Evolutionary conservation across 225 moss, liverwort and hornwort genomes (phyloP).

Genomic region (Marchantia paleacea): DNA sequence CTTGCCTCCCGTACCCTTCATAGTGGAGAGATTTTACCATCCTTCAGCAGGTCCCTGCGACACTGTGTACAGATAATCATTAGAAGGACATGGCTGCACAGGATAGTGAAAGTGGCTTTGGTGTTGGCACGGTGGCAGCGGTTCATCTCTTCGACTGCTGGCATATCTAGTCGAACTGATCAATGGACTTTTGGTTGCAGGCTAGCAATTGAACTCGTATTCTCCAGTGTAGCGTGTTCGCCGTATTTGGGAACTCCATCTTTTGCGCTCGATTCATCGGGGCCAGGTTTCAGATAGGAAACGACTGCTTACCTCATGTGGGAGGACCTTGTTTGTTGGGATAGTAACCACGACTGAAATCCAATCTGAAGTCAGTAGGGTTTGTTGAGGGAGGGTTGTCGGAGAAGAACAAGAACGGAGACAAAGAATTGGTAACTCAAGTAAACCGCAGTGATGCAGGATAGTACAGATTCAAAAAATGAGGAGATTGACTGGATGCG

Average conservation of each 20-base stretch:
- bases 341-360: not conserved
- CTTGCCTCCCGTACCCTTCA: too few species aligned
- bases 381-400: not conserved
- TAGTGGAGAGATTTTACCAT: too few species aligned
- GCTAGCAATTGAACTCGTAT: not conserved
- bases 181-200: not conserved
- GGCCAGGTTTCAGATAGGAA: not conserved
- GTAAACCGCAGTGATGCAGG: slow-evolving; percentile 13
- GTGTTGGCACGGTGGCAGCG: too few species aligned
- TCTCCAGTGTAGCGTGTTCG: not conserved
- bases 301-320: not conserved
- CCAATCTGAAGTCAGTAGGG: not conserved
- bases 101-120: too few species aligned
- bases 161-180: too few species aligned
- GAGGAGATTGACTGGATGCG: slow-evolving; percentile 6
- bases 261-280: not conserved
- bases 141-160: too few species aligned
- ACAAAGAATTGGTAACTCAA: not conserved
- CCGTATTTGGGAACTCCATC: not conserved
- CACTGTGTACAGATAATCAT: too few species aligned
- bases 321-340: not conserved
- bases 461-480: slow-evolving; percentile 9
- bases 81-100: too few species aligned
- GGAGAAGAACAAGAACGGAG: not conserved
- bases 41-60: too few species aligned